Evolutionary conservation across 2,329 filamentous ascomycete species (phyloP), one percentile per base, ranked within the genome.

Genomic region (Onygenales sp.): DNA sequence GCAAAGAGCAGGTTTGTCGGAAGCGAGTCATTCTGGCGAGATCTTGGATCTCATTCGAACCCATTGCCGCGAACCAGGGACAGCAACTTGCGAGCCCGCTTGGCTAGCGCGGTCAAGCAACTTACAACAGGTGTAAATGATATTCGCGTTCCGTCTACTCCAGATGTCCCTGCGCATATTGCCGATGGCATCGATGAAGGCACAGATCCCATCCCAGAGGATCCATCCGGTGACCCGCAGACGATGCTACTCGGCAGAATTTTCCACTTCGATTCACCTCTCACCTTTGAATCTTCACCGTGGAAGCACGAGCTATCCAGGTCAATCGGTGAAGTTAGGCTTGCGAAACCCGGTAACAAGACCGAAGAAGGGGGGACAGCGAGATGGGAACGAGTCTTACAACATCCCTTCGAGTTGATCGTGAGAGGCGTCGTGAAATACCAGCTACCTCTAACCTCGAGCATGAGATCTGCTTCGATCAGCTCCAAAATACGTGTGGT

Each of bases 171-270:
- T 57, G n/a, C 31, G 57, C 11, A 60, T 44, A 37, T 44, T 31
- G 55, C 55, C 4, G 71, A 65, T 45, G 70, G 70, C 3, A 67
- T 77, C 10, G 80, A 82, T 60, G 72, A 77, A 63, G 78, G 78
- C 48, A 81, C 76, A 1, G 84, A 88, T 63, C 80, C 82, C 2
- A 81, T 84, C 3, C 77, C 81, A n/a, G 34, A 60, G 11, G 70
- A 71, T 48, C 76, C 77, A 2, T 78, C 66, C n/a, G 72, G 74
- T 14, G 80, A 83, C 56, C 70, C 86, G 6, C 88, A 89, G 46
- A 95, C 91, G 53, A 90, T 97, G 81, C 79, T 94, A 36, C 82
- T 98, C n/a, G 93, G 93, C 33, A 87, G 87, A 37, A 88, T 97
- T 39, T 84, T 85, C 56, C 80, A 84, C 57, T 93, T 97, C 62